phyloP scores from a whole-genome alignment of 495 filamentous ascomycete genomes.

The Xylaria longipes region DNA sequence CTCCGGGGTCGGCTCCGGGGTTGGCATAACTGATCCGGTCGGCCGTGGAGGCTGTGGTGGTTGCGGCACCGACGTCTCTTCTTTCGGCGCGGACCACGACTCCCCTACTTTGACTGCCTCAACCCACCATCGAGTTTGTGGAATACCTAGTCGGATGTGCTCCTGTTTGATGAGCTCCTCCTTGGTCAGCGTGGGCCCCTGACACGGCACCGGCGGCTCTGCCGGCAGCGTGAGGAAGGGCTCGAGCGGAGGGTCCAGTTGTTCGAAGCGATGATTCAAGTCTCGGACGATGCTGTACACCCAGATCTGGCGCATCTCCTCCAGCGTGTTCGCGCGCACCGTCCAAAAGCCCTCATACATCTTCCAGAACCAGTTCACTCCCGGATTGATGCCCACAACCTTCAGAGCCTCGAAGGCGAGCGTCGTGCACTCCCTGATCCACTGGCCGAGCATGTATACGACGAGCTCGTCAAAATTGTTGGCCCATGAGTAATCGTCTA shows the following conservation, averaged over 20 bases:
- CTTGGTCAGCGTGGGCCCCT: background rate
- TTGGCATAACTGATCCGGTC: background rate
- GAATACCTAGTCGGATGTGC: background rate
- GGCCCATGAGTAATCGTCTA: background rate
- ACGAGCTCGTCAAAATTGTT: background rate
- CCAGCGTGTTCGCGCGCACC: background rate
- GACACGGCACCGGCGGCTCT: background rate
- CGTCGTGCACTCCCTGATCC: background rate
- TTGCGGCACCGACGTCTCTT: background rate
- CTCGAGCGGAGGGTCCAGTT: background rate
- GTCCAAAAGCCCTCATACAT: constrained; percentile 6
- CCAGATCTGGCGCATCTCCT: constrained; percentile 16
- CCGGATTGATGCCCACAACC: background rate
- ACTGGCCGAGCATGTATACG: background rate
- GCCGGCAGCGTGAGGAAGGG: constrained; percentile 1
- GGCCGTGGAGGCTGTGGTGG: background rate
- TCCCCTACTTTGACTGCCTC: too few species aligned
- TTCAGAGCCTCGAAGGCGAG: constrained; percentile 11
- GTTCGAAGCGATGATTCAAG: background rate
- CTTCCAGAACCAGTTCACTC: background rate
- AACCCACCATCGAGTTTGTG: too few species aligned
- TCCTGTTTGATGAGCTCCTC: background rate
- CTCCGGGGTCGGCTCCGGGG: background rate
- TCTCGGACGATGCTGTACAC: background rate
- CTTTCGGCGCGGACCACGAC: too few species aligned